Conservation (phyloP, 352 stramenopile species). For the Thraustochytrium striatum region DNA sequence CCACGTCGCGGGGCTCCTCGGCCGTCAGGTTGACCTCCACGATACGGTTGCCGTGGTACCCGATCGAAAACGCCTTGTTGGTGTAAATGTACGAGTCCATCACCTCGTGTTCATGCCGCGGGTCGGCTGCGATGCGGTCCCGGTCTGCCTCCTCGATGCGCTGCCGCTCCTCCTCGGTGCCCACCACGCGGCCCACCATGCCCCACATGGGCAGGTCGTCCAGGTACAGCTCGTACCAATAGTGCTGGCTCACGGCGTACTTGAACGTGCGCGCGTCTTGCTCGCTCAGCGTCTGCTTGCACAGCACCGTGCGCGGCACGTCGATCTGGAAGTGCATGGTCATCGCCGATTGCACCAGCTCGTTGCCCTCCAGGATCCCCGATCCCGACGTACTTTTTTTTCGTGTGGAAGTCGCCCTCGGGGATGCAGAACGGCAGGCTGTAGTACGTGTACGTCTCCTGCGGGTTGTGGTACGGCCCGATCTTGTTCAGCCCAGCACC, state of each 20-base stretch:
- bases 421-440: slow-evolving; percentile 96
- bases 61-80: slow-evolving; percentile 90
- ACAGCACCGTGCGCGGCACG: slow-evolving; percentile 47
- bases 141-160: slow-evolving; percentile 72
- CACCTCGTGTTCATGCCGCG: slow-evolving; percentile 53
- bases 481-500: slow-evolving; percentile 70
- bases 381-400: slow-evolving; percentile 64
- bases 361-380: slow-evolving; percentile 89
- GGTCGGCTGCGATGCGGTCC: slow-evolving; percentile 69
- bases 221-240: slow-evolving; percentile 98
- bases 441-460: slow-evolving; percentile 99
- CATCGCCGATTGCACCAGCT: slow-evolving; percentile 86
- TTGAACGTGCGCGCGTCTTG: slow-evolving; percentile 61
- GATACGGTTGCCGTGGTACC: slow-evolving; percentile 92
- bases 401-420: slow-evolving; percentile 66
- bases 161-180: slow-evolving; percentile 72
- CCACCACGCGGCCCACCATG: slow-evolving; percentile 94
- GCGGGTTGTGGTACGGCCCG: slow-evolving; percentile 89
- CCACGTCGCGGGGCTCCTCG: slow-evolving; percentile 68
- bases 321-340: slow-evolving; percentile 63
- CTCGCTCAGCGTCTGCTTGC: slow-evolving; percentile 53
- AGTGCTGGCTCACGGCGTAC: slow-evolving; percentile 85
- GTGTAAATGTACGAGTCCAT: slow-evolving; percentile 81
- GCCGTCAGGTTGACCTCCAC: slow-evolving; percentile 97
- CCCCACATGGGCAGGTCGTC: slow-evolving; percentile 97